Evolutionary conservation across 495 filamentous ascomycete species (phyloP), one percentile per base, ranked within the genome.

Genomic region (Talaromyces borbonicus): DNA sequence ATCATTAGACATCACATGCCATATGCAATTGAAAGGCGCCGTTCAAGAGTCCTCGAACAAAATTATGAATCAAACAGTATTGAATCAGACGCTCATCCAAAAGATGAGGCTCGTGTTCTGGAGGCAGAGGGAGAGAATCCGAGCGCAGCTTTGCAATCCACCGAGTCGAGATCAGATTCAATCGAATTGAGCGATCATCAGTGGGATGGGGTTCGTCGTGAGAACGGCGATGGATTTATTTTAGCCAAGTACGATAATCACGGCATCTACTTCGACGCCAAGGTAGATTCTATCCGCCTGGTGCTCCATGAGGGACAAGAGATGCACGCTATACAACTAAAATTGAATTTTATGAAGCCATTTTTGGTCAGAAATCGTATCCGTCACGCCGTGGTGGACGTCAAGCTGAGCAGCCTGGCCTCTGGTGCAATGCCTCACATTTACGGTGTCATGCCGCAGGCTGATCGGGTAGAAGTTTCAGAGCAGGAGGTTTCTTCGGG

Each of bases 161-260:
- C 38, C 16, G 38, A 41, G 7, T 3, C 26, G 7, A 18, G 11
- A n/a, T 26, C 38, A 1, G 38, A 24, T 14, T 16, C 26, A 5
- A 15, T 23, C 12, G 8, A 41, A 41, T 41, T 15, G 5, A 26
- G 38, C 12, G 38, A 8, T 11, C 20, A 26, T 14, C 23, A 41
- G 14, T 41, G 38, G 38, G 38, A 41, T 22, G 38, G 38, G 8
- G 38, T 41, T 11, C 38, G 23, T 26, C 38, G 38, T 16, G 38
- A 41, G 24, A 26, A 41, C 38, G 38, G 38, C 8, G 38, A 41
- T 11, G 38, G 38, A 11, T 41, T 41, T 16, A 26, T 26, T 15
- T 41, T 41, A 22, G 38, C 38, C 12, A 41, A 41, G 20, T 41
- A 41, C 23, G 38, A 41, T 41, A 41, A 41, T 16, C 38, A 41